Evolutionary conservation across 1,284 basidiomycete species (phyloP), one percentile per base, ranked within the genome.

Genomic region (Chondrostereum purpureum): DNA sequence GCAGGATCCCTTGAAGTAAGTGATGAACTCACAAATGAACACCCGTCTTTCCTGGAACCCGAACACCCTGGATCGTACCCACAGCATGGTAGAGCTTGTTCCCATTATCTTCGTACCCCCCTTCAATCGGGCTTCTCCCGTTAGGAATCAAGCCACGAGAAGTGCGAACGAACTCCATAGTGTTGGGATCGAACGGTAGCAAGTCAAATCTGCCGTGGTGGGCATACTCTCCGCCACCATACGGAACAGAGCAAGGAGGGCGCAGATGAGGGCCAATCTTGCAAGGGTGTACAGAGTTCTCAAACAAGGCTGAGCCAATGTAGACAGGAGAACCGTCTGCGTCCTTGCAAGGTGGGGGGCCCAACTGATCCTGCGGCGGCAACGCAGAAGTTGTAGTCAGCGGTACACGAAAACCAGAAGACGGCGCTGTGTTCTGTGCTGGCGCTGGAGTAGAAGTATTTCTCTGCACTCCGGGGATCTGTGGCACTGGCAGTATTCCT

Each of bases 271-370:
- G 76, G 3, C 65, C 76, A 55, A 89, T 76, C 67, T 89, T 89
- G 73, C 87, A 88, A 5, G 86, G 86, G 51, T 89, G 86, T 2
- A 88, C 82, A 0, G 79, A 75, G 52, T 68, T 68, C 38, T 69
- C 66, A 54, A 86, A 69, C 39, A 88, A 64, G 13, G 83, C 86
- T 10, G 82, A 85, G 18, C 85, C 87, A 24, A 89, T 53, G 65
- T 72, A 89, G 50, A 88, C 57, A 6, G 83, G 80, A 11, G 70
- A 73, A 14, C 67, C 66, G 55, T 80, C 76, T 2, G 64, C 58
- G 55, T 87, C 83, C 43, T 59, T 55, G 54, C 68, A 75, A 8
- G 73, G 71, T 1, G 80, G 71, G 3, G 46, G 60, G 19, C 73
- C 77, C 39, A 70, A 58, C 50, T 71, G 64, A 2, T 63, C 39